These are phyloP conservation scores for Kazachstania viticola DNA, from an alignment of 805 yeast species.

Conservation along the genomic window DNA sequence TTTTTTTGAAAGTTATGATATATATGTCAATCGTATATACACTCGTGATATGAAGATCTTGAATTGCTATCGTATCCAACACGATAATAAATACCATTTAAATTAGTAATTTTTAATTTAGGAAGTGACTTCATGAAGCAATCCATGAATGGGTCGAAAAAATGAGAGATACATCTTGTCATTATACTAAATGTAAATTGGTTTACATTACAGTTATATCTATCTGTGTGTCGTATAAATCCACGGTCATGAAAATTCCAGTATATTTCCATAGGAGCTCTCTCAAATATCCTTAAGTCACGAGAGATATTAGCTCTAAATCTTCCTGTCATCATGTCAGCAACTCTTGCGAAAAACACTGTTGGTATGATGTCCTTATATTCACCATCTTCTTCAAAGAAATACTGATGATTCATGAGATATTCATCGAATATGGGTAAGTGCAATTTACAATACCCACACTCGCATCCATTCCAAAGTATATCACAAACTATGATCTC, in stretches of 20 bases:
- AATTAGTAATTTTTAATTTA: constrained; percentile 20
- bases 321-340: constrained; percentile 33
- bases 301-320: constrained; percentile 12
- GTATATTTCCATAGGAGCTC: constrained; percentile 25
- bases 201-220: constrained; percentile 33
- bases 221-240: constrained; percentile 30
- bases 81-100: constrained; percentile 34
- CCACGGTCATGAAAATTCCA: constrained; percentile 44
- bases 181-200: constrained; percentile 33
- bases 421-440: constrained; percentile 47
- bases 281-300: constrained; percentile 24
- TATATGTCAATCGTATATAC: no score
- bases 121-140: constrained; percentile 28
- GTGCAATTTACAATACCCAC: constrained; percentile 41
- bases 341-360: constrained; percentile 42
- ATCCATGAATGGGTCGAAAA: constrained; percentile 33
- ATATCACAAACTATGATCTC: constrained; percentile 60
- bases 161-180: constrained; percentile 35
- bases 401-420: constrained; percentile 53
- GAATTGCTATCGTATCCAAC: no score
- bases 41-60: no score
- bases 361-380: constrained; percentile 54
- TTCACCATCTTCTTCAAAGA: constrained; percentile 32
- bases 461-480: constrained; percentile 70
- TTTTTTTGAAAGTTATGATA: no score